Conservation (phyloP, 768 basidiomycete species). For the Macrolepiota dolichaula region DNA sequence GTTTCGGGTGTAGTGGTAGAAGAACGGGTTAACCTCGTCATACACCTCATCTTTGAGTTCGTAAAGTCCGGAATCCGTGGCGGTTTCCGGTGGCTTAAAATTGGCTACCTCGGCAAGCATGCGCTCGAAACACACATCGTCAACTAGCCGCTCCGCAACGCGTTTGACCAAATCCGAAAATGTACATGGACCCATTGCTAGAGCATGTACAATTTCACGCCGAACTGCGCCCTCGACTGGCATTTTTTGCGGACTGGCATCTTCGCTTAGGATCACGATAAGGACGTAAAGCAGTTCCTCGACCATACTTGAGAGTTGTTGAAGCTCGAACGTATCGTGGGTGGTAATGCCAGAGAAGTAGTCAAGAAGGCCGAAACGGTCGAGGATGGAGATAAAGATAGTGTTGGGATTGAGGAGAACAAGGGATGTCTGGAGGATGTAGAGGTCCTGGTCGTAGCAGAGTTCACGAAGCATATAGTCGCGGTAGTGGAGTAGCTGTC, state of each 20-base stretch:
- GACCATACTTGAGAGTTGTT: slow-evolving; percentile 79
- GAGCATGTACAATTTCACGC: slow-evolving; percentile 85
- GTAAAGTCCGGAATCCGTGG: slow-evolving; percentile 81
- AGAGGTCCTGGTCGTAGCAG: slow-evolving; percentile 94
- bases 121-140: slow-evolving; percentile 78
- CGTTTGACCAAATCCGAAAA: slow-evolving; percentile 91
- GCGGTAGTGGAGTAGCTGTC: slow-evolving; percentile 92
- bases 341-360: slow-evolving; percentile 76
- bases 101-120: slow-evolving; percentile 76
- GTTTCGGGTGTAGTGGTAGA: slow-evolving; percentile 93
- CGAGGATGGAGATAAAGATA: slow-evolving; percentile 82
- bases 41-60: slow-evolving; percentile 80
- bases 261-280: slow-evolving; percentile 84
- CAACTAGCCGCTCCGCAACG: slow-evolving; percentile 85
- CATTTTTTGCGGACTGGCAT: slow-evolving; percentile 68
- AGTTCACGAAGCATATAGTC: slow-evolving; percentile 94
- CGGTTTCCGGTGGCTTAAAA: slow-evolving; percentile 78
- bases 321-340: slow-evolving; percentile 60
- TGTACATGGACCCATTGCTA: slow-evolving; percentile 82
- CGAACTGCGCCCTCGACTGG: slow-evolving; percentile 61
- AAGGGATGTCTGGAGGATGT: slow-evolving; percentile 83
- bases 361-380: slow-evolving; percentile 78
- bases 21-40: slow-evolving; percentile 92
- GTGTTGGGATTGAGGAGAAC: slow-evolving; percentile 74
- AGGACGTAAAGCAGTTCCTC: slow-evolving; percentile 90